These are phyloP conservation scores for Aaosphaeria pasadenensis DNA, from an alignment of 2,329 filamentous ascomycete genomes.

Conservation along the genomic window DNA sequence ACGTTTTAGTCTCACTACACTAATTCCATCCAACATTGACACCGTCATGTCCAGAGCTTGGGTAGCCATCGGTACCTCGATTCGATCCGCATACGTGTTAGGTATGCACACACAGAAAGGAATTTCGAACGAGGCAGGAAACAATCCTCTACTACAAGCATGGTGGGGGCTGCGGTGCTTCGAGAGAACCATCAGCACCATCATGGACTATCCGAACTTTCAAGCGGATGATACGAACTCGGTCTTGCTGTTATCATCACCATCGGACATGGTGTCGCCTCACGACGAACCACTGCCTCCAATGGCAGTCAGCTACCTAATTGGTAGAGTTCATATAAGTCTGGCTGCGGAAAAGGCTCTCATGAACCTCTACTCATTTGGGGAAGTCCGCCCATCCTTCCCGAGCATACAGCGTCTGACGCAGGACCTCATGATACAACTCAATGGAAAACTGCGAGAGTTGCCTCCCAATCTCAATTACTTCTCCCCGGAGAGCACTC, in stretches of 20 bases:
- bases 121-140: constrained; percentile 19
- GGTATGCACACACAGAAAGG: constrained; percentile 39
- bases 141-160: constrained; percentile 32
- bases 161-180: constrained; percentile 41
- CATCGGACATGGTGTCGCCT: not conserved
- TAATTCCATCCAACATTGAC: not conserved
- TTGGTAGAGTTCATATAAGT: constrained; percentile 15
- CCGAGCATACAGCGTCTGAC: constrained; percentile 31
- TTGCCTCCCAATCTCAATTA: not conserved
- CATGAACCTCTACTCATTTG: constrained; percentile 29
- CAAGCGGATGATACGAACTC: constrained; percentile 26
- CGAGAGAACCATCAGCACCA: constrained; percentile 34
- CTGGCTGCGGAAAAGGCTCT: constrained; percentile 30
- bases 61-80: constrained; percentile 31
- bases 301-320: constrained; percentile 19
- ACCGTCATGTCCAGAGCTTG: constrained; percentile 28
- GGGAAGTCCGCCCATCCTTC: constrained; percentile 29
- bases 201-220: constrained; percentile 37
- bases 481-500: not conserved
- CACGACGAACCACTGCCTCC: constrained; percentile 1
- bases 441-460: not conserved
- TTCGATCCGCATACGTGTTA: constrained; percentile 34
- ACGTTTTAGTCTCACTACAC: constrained; percentile 3
- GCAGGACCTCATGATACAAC: constrained; percentile 10
- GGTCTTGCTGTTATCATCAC: constrained; percentile 20